These are phyloP conservation scores for Geotrichum ghanense DNA, from an alignment of 805 yeast genomes.

Conservation along the genomic window DNA sequence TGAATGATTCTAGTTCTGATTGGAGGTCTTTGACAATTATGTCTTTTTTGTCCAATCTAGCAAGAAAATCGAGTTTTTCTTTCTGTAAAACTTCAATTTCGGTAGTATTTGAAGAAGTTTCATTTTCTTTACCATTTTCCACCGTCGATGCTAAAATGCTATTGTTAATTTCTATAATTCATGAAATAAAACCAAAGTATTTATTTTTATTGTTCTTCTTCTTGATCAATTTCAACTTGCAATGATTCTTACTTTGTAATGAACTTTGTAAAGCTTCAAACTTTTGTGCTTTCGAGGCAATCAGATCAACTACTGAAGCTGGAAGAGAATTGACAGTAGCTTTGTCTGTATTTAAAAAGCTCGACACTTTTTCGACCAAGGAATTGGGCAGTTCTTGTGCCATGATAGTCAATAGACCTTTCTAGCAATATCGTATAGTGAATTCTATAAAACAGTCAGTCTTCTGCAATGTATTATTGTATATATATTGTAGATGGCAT, in stretches of 20 bases:
- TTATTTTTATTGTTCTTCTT: too few relatives aligned
- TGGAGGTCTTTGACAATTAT: constrained; percentile 23
- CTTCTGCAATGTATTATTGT: too few relatives aligned
- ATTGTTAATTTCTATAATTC: too few relatives aligned
- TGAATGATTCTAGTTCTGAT: constrained; percentile 29
- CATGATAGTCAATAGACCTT: too few relatives aligned
- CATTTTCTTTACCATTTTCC: too few relatives aligned
- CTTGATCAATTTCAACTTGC: too few relatives aligned
- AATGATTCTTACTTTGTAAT: too few relatives aligned
- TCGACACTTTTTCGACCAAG: neutral
- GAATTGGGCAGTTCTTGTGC: neutral
- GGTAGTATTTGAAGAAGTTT: constrained; percentile 13
- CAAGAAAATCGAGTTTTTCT: constrained; percentile 21
- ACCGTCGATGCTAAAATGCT: too few relatives aligned
- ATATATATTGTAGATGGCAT: too few relatives aligned
- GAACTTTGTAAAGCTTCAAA: constrained; percentile 16
- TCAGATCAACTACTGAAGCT: constrained; percentile 8
- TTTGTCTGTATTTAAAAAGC: neutral
- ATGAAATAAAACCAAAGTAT: too few relatives aligned
- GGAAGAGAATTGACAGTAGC: constrained; percentile 7
- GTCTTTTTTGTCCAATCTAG: constrained; percentile 21
- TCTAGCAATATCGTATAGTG: too few relatives aligned
- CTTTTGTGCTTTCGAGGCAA: constrained; percentile 15
- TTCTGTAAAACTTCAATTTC: constrained; percentile 12
- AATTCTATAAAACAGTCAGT: too few relatives aligned